Evolutionary conservation across 2,329 filamentous ascomycete genomes (phyloP).

Genomic region (Trichoderma lentiforme): DNA sequence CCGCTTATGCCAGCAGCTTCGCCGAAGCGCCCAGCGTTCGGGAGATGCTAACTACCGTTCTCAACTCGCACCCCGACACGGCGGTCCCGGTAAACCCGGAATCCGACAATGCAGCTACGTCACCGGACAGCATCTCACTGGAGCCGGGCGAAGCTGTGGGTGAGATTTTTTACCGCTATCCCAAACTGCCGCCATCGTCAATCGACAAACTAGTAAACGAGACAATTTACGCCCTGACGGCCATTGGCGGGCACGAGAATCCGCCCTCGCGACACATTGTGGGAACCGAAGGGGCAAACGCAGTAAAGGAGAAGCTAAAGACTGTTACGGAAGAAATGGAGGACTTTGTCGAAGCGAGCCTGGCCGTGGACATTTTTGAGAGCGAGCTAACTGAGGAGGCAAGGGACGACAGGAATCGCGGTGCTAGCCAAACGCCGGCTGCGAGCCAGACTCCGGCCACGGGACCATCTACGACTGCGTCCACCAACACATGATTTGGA

Average conservation of each 20-base stretch:
- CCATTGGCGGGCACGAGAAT: constrained; percentile 93
- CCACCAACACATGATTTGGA: background rate
- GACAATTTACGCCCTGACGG: constrained; percentile 85
- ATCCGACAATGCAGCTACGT: constrained; percentile 29
- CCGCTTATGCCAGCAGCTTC: constrained; percentile 41
- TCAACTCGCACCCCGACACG: constrained; percentile 73
- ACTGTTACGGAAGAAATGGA: constrained; percentile 95
- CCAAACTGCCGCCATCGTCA: constrained; percentile 64
- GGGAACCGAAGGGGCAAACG: constrained; percentile 78
- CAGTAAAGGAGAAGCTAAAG: constrained; percentile 93
- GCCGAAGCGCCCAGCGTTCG: constrained; percentile 72
- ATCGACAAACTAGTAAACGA: constrained; percentile 76
- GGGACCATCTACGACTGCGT: constrained; percentile 4
- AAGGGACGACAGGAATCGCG: constrained; percentile 37
- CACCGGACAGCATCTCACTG: constrained; percentile 31
- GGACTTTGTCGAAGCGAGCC: constrained; percentile 88
- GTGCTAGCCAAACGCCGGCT: constrained; percentile 24
- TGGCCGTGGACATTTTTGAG: constrained; percentile 74
- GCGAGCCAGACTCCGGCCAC: constrained; percentile 1
- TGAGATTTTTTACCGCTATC: constrained; percentile 65
- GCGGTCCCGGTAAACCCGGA: constrained; percentile 37
- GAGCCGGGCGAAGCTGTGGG: constrained; percentile 35
- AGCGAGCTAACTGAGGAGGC: constrained; percentile 53
- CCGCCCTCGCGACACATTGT: constrained; percentile 93
- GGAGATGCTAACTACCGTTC: constrained; percentile 75